A percentile compares a stretch with the other conserved stretches of the same genome.
Conservation (phyloP, 163 green algal species). For the Coccomyxa subellipsoidea region DNA sequence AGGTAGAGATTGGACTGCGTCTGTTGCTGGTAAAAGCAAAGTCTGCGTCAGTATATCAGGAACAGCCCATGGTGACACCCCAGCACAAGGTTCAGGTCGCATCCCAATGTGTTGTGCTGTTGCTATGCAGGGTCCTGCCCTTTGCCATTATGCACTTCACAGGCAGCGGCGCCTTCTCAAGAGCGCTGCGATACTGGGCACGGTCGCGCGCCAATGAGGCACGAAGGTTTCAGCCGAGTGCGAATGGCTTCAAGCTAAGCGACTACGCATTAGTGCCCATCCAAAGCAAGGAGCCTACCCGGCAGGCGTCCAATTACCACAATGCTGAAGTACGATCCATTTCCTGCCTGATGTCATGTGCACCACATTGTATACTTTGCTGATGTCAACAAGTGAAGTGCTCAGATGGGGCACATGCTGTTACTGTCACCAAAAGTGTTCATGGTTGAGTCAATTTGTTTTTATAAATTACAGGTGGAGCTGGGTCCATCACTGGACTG, state of each 20-base stretch:
- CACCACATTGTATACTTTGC: not conserved
- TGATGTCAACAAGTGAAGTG: not conserved
- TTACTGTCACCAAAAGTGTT: too few species aligned
- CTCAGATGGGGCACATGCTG: too few species aligned
- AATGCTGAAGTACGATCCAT: not conserved
- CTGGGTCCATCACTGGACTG: constrained; percentile 26
- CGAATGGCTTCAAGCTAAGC: constrained; percentile 33
- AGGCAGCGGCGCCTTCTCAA: constrained; percentile 47
- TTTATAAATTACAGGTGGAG: not conserved
- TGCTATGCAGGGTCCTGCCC: constrained; percentile 26
- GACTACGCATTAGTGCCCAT: constrained; percentile 22
- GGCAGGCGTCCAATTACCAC: not conserved
- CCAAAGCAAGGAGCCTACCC: not conserved
- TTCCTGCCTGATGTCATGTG: not conserved
- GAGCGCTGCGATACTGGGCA: constrained; percentile 54
- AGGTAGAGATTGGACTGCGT: not conserved
- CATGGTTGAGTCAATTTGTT: not conserved
- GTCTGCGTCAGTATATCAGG: not conserved
- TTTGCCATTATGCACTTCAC: constrained; percentile 73
- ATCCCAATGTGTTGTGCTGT: too few species aligned
- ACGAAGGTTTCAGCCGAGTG: not conserved
- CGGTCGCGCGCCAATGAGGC: not conserved
- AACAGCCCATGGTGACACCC: too few species aligned
- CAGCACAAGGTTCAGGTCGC: too few species aligned
- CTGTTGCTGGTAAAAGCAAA: not conserved